Evolutionary conservation across 2,329 filamentous ascomycete species (phyloP), one percentile per base, ranked within the genome.

Genomic region (Sporothrix schenckii): DNA sequence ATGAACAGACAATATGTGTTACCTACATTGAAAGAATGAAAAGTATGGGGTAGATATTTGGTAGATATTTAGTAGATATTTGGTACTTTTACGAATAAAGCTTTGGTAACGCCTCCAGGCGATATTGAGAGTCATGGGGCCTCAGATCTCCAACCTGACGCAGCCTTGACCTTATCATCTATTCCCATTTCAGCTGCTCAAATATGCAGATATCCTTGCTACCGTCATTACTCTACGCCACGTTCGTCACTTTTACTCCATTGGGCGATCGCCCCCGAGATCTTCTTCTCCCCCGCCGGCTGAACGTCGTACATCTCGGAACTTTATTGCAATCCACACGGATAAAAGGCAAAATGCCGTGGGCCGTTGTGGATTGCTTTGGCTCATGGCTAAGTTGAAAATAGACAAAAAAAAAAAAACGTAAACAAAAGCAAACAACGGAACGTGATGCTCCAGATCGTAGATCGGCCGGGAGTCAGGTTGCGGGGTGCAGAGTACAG

Each of bases 191-290:
- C 27, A 27, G 27, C 27, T 27, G 27, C 27, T 27, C 4, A 27
- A 27, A 27, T 27, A 27, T 34, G 30, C 30, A 34, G 30, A 7
- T 5, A 34, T 30, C 5, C 34, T 34, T 5, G 34, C 34, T 34
- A 34, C 34, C 6, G 34, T 34, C 34, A n/a, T 39, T 1, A n/a
- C 41, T 7, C n/a, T 39, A 3, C 54, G 30, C 30, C 11, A 3
- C 19, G 16, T 58, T 19, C 19, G 19, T 21, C 4, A 4, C 24
- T 30, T 58, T 39, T n/a, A 24, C n/a, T 44, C 56, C 34, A 11
- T 16, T 39, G 56, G 34, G 21, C 34, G 56, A 61, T 61, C 39
- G 56, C n/a, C 19, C 54, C 56, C 34, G 56, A 61, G 16, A 21
- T 53, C 54, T 9, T 61, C 34, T 24, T 24, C 34, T 58, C n/a